These are phyloP conservation scores for Pyrenophora seminiperda DNA, from an alignment of 2,329 filamentous ascomycete species.

Conservation along the genomic window DNA sequence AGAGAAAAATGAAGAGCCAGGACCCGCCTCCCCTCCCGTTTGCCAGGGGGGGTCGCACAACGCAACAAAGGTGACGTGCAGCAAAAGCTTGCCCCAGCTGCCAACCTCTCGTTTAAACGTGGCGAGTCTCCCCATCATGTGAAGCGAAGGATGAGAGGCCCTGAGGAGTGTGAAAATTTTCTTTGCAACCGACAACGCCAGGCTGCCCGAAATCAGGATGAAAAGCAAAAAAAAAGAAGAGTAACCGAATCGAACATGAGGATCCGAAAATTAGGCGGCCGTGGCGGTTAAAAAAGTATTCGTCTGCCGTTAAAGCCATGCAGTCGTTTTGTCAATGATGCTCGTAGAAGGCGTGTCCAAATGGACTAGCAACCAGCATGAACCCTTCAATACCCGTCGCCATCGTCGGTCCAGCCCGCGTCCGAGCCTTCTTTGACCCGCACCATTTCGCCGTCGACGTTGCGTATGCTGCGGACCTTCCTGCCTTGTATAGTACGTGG, in stretches of 20 bases:
- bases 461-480: slow-evolving; percentile 52
- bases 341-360: slow-evolving; percentile 8
- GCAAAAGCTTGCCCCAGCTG: neutral
- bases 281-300: slow-evolving; percentile 8
- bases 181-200: slow-evolving; percentile 3
- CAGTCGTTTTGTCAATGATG: slow-evolving; percentile 6
- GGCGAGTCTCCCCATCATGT: slow-evolving; percentile 37
- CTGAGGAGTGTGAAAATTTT: slow-evolving; percentile 23
- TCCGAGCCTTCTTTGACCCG: slow-evolving; percentile 58
- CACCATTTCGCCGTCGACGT: slow-evolving; percentile 51
- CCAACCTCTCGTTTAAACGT: slow-evolving; percentile 24
- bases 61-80: slow-evolving; percentile 9
- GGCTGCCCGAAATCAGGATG: neutral
- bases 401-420: slow-evolving; percentile 60
- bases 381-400: slow-evolving; percentile 40
- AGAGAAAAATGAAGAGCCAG: slow-evolving; percentile 7
- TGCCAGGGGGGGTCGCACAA: neutral
- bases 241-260: neutral
- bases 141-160: slow-evolving; percentile 19
- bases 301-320: slow-evolving; percentile 9
- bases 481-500: slow-evolving; percentile 44
- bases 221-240: neutral
- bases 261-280: neutral
- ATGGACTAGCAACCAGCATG: slow-evolving; percentile 5
- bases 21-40: slow-evolving; percentile 9